A percentile compares a stretch with the other conserved stretches of the same genome.
Conservation (phyloP, 75 land plant genomes). For the Larix kaempferi region DNA sequence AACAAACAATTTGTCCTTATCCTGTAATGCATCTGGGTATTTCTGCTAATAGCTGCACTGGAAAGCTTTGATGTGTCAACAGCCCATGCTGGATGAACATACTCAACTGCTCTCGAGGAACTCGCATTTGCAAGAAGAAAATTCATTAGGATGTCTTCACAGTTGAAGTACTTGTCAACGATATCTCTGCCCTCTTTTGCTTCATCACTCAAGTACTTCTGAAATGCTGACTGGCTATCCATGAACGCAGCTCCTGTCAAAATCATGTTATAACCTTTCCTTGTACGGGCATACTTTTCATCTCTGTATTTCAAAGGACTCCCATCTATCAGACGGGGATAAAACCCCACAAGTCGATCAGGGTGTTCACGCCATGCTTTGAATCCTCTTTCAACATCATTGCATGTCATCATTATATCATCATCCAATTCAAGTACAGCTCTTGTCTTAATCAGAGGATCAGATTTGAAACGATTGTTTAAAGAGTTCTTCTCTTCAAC, state of each 20-base stretch:
- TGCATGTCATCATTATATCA: slow-evolving; percentile 96
- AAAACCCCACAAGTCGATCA: slow-evolving; percentile 79
- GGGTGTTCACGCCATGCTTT: slow-evolving; percentile 86
- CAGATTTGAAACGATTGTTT: slow-evolving; percentile 84
- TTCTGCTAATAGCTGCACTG: slow-evolving; percentile 75
- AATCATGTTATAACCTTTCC: slow-evolving; percentile 78
- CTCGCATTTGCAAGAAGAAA: slow-evolving; percentile 76
- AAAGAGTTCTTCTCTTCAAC: slow-evolving; percentile 77
- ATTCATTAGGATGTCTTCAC: slow-evolving; percentile 92
- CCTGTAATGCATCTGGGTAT: slow-evolving; percentile 68
- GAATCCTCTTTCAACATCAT: slow-evolving; percentile 90
- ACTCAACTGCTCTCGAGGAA: slow-evolving; percentile 61
- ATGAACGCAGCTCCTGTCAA: slow-evolving; percentile 96
- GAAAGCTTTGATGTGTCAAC: slow-evolving; percentile 89
- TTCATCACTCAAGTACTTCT: slow-evolving; percentile 79
- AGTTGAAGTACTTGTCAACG: slow-evolving; percentile 81
- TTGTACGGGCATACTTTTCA: slow-evolving; percentile 69
- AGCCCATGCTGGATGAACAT: slow-evolving; percentile 87
- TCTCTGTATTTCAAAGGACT: slow-evolving; percentile 66
- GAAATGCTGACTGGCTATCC: slow-evolving; percentile 62
- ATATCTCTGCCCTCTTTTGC: slow-evolving; percentile 57
- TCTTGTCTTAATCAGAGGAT: slow-evolving; percentile 64
- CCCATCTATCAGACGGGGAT: slow-evolving; percentile 76
- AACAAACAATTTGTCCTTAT: slow-evolving; percentile 59
- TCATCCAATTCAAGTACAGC: slow-evolving; percentile 96